A percentile compares a stretch with the other conserved stretches of the same genome.
These are phyloP conservation scores for Lecanicillium sp. DNA, from an alignment of 2,329 filamentous ascomycete genomes.

Conservation along the genomic window DNA sequence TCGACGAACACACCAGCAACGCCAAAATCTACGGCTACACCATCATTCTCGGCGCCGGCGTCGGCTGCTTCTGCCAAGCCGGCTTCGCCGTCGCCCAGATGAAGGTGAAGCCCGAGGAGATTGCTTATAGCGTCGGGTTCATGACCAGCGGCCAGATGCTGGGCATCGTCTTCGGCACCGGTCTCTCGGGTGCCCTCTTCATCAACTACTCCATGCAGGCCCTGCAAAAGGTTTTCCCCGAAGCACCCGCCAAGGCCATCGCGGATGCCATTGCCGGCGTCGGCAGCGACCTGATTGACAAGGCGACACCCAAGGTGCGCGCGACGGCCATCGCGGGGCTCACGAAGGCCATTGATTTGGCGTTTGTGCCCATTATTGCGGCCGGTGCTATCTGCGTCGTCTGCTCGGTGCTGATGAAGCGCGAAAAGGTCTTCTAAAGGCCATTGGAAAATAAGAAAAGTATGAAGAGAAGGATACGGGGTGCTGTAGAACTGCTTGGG, in stretches of 20 bases:
- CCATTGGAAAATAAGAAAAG: no score
- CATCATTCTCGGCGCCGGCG: constrained; percentile 31
- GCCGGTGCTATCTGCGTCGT: no score
- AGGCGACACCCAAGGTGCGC: constrained; percentile 10
- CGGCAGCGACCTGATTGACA: constrained; percentile 7
- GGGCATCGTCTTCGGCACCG: constrained; percentile 3
- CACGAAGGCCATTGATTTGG: constrained; percentile 21
- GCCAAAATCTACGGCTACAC: constrained; percentile 24
- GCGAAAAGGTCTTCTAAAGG: no score
- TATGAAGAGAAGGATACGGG: no score
- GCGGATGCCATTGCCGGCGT: constrained; percentile 7
- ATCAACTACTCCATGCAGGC: constrained; percentile 13
- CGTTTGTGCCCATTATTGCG: constrained; percentile 23
- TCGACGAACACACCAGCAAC: constrained; percentile 15
- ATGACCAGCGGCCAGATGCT: constrained; percentile 16
- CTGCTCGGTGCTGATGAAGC: no score
- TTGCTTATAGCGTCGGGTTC: constrained; percentile 24
- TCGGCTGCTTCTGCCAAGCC: constrained; percentile 24
- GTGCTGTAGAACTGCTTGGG: no score
- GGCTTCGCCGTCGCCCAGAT: constrained; percentile 25
- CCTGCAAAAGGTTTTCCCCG: constrained; percentile 8
- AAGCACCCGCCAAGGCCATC: constrained; percentile 2
- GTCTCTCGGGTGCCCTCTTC: constrained; percentile 4
- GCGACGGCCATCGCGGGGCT: constrained; percentile 21
- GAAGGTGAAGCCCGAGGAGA: constrained; percentile 19